These are phyloP conservation scores for Neurospora sp. DNA, from an alignment of 2,329 filamentous ascomycete genomes.

Conservation along the genomic window DNA sequence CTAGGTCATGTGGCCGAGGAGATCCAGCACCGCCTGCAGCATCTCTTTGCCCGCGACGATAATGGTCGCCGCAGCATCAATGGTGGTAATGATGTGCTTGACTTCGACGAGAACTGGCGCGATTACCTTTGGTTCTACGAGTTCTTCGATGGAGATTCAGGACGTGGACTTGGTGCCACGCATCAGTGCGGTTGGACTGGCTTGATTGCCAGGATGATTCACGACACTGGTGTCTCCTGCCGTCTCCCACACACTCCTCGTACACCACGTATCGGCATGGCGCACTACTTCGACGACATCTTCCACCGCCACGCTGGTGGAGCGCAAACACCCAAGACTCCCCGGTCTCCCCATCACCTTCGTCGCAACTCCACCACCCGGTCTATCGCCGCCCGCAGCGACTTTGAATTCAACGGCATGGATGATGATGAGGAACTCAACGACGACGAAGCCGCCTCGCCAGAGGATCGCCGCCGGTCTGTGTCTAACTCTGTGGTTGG, in stretches of 20 bases:
- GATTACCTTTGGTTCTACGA: constrained; percentile 94
- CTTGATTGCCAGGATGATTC: constrained; percentile 90
- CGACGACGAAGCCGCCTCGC: constrained; percentile 22
- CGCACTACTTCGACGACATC: constrained; percentile 93
- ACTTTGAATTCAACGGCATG: constrained; percentile 51
- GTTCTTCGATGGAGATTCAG: constrained; percentile 90
- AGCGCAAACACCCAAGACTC: constrained; percentile 28
- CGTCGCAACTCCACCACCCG: constrained; percentile 74
- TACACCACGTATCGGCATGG: constrained; percentile 71
- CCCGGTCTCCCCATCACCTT: constrained; percentile 40
- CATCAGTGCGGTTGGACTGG: constrained; percentile 98
- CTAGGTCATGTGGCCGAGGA: constrained; percentile 90
- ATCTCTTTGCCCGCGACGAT: constrained; percentile 77
- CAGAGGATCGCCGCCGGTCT: constrained; percentile 24
- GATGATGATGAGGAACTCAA: constrained; percentile 33
- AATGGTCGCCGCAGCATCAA: constrained; percentile 86
- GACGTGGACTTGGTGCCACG: constrained; percentile 79
- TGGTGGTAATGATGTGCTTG: constrained; percentile 70
- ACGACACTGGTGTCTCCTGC: constrained; percentile 87
- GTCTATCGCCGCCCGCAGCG: constrained; percentile 75
- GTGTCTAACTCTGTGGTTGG: constrained; percentile 11
- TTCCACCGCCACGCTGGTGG: constrained; percentile 47
- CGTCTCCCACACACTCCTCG: constrained; percentile 88
- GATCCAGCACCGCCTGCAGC: constrained; percentile 87
- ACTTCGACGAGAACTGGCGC: constrained; percentile 89